Evolutionary conservation across 495 filamentous ascomycete genomes (phyloP).

Genomic region (Pyrenula aspistea): DNA sequence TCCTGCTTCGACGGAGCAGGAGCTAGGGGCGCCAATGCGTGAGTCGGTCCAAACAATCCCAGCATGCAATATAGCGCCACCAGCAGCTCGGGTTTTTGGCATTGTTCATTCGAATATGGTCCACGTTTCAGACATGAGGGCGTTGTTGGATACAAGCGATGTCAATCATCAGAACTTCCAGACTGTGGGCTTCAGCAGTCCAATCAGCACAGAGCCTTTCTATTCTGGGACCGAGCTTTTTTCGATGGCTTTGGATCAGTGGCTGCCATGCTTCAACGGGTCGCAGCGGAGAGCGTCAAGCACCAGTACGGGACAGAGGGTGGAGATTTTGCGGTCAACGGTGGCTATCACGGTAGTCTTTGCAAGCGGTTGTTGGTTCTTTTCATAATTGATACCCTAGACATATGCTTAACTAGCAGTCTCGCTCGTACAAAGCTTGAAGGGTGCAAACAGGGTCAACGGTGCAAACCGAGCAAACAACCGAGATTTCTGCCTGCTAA

Average conservation of each 20-base stretch:
- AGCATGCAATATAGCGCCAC: slow-evolving; percentile 28
- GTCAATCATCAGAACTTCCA: neutral
- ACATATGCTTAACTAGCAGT: too few species aligned
- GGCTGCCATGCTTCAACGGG: slow-evolving; percentile 30
- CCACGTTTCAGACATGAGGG: slow-evolving; percentile 41
- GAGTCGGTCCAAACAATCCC: slow-evolving; percentile 27
- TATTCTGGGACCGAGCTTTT: slow-evolving; percentile 18
- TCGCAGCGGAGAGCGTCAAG: neutral
- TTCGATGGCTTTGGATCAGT: slow-evolving; percentile 30
- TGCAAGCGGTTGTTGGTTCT: too few species aligned
- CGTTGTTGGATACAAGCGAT: slow-evolving; percentile 14
- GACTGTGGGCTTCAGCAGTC: neutral
- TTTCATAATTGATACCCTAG: too few species aligned
- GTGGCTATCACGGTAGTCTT: too few species aligned
- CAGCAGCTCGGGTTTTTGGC: slow-evolving; percentile 31
- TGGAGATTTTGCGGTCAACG: too few species aligned
- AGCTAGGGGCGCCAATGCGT: neutral
- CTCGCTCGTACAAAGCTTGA: too few species aligned
- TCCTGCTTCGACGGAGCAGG: slow-evolving; percentile 2
- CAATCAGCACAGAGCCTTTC: neutral
- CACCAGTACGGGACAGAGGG: neutral
- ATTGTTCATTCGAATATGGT: slow-evolving; percentile 32
- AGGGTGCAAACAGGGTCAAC: too few species aligned
- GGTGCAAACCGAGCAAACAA: neutral
- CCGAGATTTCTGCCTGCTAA: neutral